These are phyloP conservation scores for Penicillium longicatenatum DNA, from an alignment of 495 filamentous ascomycete genomes.

Conservation along the genomic window DNA sequence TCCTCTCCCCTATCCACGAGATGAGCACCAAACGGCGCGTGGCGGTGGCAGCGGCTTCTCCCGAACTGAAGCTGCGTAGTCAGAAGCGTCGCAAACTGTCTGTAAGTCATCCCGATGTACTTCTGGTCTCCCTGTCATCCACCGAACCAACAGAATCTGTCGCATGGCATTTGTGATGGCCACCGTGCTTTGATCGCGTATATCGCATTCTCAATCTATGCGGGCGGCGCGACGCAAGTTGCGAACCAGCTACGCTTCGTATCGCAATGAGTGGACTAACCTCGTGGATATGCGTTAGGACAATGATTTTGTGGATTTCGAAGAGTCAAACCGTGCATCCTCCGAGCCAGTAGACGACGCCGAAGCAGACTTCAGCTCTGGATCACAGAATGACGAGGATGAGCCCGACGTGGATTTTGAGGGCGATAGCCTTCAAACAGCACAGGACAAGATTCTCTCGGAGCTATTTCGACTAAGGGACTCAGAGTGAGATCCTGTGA, in stretches of 20 bases:
- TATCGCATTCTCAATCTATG: neutral
- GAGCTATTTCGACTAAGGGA: constrained; percentile 67
- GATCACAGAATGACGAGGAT: constrained; percentile 33
- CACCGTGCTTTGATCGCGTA: neutral
- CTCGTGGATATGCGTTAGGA: constrained; percentile 16
- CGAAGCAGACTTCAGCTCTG: constrained; percentile 24
- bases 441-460: constrained; percentile 75
- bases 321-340: constrained; percentile 36
- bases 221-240: neutral
- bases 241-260: neutral
- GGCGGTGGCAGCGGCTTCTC: constrained; percentile 34
- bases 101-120: constrained; percentile 44
- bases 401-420: constrained; percentile 57
- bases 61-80: constrained; percentile 46
- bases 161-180: neutral
- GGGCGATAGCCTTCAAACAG: constrained; percentile 72
- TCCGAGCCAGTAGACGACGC: constrained; percentile 30
- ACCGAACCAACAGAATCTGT: neutral
- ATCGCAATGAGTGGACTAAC: constrained; percentile 6
- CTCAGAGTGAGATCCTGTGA: constrained; percentile 46
- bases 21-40: constrained; percentile 76
- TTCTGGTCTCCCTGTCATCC: neutral
- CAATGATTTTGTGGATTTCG: constrained; percentile 21
- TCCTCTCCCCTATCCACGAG: neutral
- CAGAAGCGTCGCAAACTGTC: constrained; percentile 62